Conservation (phyloP, 306 rosid species). For the Cicer judaicum region DNA sequence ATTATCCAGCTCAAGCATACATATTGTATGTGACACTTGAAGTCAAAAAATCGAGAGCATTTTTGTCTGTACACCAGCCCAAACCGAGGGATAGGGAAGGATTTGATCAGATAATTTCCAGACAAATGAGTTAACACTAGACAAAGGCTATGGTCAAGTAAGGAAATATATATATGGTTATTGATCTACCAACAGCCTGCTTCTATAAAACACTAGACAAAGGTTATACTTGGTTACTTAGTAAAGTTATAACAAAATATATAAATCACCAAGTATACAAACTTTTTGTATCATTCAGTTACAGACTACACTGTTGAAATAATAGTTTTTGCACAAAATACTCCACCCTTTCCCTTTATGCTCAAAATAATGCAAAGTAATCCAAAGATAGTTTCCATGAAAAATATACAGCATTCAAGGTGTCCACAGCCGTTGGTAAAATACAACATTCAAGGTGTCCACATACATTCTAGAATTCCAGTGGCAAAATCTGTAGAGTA, state of each 20-base stretch:
- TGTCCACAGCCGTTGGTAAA: neutral
- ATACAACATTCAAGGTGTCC: neutral
- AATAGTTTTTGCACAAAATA: neutral
- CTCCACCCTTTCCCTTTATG: neutral
- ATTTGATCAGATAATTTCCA: constrained; percentile 33
- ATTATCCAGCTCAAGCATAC: constrained; percentile 87
- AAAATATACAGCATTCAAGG: neutral
- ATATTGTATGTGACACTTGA: constrained; percentile 87
- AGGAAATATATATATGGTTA: neutral
- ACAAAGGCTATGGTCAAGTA: constrained; percentile 1
- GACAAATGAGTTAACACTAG: constrained; percentile 19
- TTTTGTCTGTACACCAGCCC: constrained; percentile 59
- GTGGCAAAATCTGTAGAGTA: neutral
- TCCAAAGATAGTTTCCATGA: neutral
- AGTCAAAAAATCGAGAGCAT: constrained; percentile 83
- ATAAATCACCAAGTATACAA: constrained; percentile 5
- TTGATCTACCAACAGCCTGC: constrained; percentile 3
- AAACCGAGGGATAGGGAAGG: constrained; percentile 5
- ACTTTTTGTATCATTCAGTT: constrained; percentile 18
- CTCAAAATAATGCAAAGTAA: constrained; percentile 9
- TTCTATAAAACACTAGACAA: no score
- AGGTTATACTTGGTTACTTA: neutral
- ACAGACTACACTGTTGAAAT: constrained; percentile 24
- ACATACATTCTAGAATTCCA: constrained; percentile 23
- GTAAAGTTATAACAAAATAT: neutral